A percentile compares a stretch with the other conserved stretches of the same genome.
These are phyloP conservation scores for Pezicula neosporulosa DNA, from an alignment of 2,329 filamentous ascomycete genomes.

Conservation along the genomic window DNA sequence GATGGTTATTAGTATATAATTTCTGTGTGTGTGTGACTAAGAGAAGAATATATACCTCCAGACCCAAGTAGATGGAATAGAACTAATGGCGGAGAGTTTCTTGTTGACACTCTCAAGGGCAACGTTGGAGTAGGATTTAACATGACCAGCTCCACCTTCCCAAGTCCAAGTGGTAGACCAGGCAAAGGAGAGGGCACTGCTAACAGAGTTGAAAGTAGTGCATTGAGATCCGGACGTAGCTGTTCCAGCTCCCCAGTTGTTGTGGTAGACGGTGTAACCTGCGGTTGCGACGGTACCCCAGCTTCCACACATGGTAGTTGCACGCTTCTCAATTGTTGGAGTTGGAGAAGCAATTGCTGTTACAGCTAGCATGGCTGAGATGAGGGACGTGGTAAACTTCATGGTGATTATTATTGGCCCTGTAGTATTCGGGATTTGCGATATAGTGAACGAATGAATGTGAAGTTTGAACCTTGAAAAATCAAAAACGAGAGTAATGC, in stretches of 20 bases:
- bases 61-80: conserved; percentile 34
- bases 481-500: no score
- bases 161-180: conserved; percentile 43
- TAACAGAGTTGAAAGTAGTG: conserved; percentile 36
- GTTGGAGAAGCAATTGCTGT: conserved; percentile 7
- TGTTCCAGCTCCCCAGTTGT: conserved; percentile 39
- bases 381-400: conserved; percentile 12
- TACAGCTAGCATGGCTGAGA: conserved; percentile 27
- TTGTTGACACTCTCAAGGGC: conserved; percentile 27
- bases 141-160: conserved; percentile 25
- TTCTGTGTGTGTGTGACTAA: no score
- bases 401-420: conserved; percentile 3
- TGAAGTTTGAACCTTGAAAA: no score
- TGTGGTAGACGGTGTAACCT: conserved; percentile 34
- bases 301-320: conserved; percentile 17
- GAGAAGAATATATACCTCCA: conserved; percentile 27
- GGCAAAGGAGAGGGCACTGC: conserved; percentile 29
- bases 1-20: not conserved
- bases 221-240: conserved; percentile 43
- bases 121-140: conserved; percentile 26
- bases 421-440: no score
- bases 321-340: conserved; percentile 26
- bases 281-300: conserved; percentile 16
- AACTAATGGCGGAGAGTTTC: conserved; percentile 30
- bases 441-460: no score